phyloP scores from a whole-genome alignment of 176 grass and related monocot genomes.

The Phoenix dactylifera region DNA sequence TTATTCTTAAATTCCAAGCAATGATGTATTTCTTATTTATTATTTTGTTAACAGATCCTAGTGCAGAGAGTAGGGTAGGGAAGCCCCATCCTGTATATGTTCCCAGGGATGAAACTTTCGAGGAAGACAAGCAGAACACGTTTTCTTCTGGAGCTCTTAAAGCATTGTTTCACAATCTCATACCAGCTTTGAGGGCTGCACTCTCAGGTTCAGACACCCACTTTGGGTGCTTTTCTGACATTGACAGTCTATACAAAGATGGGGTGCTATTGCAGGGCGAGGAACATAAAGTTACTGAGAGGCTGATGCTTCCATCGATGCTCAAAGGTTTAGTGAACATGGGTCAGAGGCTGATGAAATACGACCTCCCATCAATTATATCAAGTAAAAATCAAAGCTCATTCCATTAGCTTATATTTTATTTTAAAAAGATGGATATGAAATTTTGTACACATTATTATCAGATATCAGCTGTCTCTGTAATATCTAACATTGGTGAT shows the following conservation, averaged over 20 bases:
- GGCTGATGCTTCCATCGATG: slow-evolving; percentile 11
- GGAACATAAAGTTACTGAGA: not conserved
- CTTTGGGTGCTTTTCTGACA: slow-evolving; percentile 28
- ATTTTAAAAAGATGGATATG: no score
- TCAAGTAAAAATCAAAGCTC: slow-evolving; percentile 14
- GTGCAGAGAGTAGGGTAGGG: slow-evolving; percentile 25
- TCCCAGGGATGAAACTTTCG: slow-evolving; percentile 20
- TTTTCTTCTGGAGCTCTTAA: slow-evolving; percentile 19
- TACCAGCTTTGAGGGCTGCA: slow-evolving; percentile 19
- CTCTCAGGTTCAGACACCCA: slow-evolving; percentile 17
- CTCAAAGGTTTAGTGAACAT: not conserved
- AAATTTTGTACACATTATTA: no score
- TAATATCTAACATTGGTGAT: not conserved
- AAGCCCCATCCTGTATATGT: slow-evolving; percentile 30
- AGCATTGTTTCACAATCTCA: slow-evolving; percentile 23
- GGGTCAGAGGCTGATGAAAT: slow-evolving; percentile 22
- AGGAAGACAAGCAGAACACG: slow-evolving; percentile 19
- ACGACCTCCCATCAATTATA: slow-evolving; percentile 24
- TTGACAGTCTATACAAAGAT: slow-evolving; percentile 21
- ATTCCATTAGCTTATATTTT: not conserved
- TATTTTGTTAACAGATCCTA: slow-evolving; percentile 25
- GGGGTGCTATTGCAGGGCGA: slow-evolving; percentile 9
- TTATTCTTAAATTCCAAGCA: no score
- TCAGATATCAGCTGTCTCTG: not conserved
- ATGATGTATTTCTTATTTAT: no score